These are phyloP conservation scores for Tubosaeta brunneosetosa DNA, from an alignment of 768 basidiomycete genomes.

Conservation along the genomic window DNA sequence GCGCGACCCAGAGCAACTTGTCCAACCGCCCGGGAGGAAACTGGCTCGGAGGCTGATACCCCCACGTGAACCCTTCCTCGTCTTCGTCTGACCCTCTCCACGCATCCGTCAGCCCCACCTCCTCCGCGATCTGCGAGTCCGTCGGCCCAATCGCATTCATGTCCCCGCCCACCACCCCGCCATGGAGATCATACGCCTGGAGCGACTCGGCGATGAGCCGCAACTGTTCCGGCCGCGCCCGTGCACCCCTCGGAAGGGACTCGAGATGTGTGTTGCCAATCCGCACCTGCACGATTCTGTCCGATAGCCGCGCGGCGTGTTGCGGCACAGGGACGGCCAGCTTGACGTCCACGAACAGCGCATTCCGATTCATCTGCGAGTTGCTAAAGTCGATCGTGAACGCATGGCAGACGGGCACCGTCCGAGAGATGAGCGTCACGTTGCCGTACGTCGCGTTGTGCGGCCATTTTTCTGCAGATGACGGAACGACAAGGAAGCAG, in stretches of 20 bases:
- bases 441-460: constrained; percentile 50
- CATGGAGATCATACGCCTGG: constrained; percentile 42
- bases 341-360: constrained; percentile 53
- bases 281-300: constrained; percentile 45
- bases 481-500: constrained; percentile 57
- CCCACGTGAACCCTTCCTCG: constrained; percentile 60
- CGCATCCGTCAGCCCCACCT: constrained; percentile 54
- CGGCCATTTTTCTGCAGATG: constrained; percentile 53
- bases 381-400: constrained; percentile 49
- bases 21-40: constrained; percentile 57
- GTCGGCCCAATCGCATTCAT: constrained; percentile 59
- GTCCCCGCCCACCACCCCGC: constrained; percentile 65
- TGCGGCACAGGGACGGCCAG: constrained; percentile 35
- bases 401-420: constrained; percentile 45
- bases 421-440: constrained; percentile 62
- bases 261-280: constrained; percentile 76
- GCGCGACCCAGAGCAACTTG: constrained; percentile 56
- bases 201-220: constrained; percentile 47
- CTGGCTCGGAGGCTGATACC: constrained; percentile 48
- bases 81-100: constrained; percentile 47
- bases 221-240: constrained; percentile 48
- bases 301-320: constrained; percentile 28
- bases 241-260: constrained; percentile 47
- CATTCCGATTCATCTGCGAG: constrained; percentile 50
- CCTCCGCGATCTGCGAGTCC: constrained; percentile 41